These are phyloP conservation scores for Symbiodinium pilosum DNA, from an alignment of 73 alveolate genomes.

Conservation along the genomic window DNA sequence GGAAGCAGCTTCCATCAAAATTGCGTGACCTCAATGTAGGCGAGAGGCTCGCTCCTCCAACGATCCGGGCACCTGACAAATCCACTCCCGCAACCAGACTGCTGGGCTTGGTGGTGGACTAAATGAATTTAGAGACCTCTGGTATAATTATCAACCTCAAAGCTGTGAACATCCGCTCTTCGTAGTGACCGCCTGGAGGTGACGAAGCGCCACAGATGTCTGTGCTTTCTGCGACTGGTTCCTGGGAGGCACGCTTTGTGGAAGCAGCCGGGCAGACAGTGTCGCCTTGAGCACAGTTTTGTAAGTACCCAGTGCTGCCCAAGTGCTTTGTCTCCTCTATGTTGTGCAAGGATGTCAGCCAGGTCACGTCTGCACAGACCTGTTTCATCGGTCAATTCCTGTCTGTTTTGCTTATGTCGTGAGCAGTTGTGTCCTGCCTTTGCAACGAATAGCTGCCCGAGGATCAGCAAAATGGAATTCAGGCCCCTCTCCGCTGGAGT, in stretches of 20 bases:
- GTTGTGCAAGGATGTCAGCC: constrained; percentile 93
- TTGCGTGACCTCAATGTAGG: background rate
- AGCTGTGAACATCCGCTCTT: too few relatives aligned
- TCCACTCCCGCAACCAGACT: background rate
- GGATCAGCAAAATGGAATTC: constrained; percentile 43
- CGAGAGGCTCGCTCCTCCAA: background rate
- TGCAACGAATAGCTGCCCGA: constrained; percentile 88
- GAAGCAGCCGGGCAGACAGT: too few relatives aligned
- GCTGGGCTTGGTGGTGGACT: too few relatives aligned
- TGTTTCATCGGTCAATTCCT: background rate
- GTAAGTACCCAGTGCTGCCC: background rate
- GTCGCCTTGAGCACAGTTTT: background rate
- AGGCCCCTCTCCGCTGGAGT: constrained; percentile 62
- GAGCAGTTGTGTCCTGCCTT: background rate
- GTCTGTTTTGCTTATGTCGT: background rate
- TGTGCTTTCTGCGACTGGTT: constrained; percentile 84
- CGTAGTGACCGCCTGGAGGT: constrained; percentile 14
- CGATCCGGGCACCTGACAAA: constrained; percentile 12
- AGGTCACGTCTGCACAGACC: constrained; percentile 86
- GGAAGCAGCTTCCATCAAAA: too few relatives aligned
- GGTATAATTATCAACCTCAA: too few relatives aligned
- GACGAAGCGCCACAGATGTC: constrained; percentile 74
- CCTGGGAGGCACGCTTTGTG: constrained; percentile 33
- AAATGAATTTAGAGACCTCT: too few relatives aligned
- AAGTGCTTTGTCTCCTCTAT: constrained; percentile 62